A percentile compares a stretch with the other conserved stretches of the same genome.
These are phyloP conservation scores for Rugosomyces carneus DNA, from an alignment of 1,284 basidiomycete species.

Conservation along the genomic window DNA sequence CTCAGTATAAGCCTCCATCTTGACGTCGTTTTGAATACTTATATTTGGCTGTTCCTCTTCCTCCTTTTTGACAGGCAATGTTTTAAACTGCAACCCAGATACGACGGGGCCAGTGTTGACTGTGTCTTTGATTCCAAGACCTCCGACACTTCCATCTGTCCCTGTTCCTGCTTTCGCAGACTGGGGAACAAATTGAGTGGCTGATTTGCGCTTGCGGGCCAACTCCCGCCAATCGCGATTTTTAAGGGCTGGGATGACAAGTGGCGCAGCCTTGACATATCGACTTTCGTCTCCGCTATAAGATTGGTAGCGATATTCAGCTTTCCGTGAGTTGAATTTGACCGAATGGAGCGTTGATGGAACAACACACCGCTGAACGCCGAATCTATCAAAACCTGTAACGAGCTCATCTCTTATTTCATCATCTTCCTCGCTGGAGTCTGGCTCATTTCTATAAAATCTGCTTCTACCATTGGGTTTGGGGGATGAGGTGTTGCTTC, in stretches of 20 bases:
- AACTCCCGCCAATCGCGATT: constrained; percentile 86
- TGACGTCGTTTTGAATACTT: constrained; percentile 20
- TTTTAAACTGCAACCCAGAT: constrained; percentile 53
- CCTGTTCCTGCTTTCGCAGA: constrained; percentile 58
- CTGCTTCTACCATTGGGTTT: constrained; percentile 23
- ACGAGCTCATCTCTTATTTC: constrained; percentile 62
- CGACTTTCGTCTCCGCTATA: constrained; percentile 40
- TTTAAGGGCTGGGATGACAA: constrained; percentile 78
- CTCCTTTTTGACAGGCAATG: constrained; percentile 17
- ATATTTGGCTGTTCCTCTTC: constrained; percentile 20
- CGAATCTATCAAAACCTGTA: constrained; percentile 63
- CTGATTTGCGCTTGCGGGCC: constrained; percentile 49
- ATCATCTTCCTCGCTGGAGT: constrained; percentile 56
- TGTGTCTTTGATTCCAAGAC: constrained; percentile 62
- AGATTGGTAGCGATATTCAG: constrained; percentile 20
- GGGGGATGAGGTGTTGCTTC: constrained; percentile 39
- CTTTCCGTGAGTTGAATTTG: constrained; percentile 63
- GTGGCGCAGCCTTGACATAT: constrained; percentile 48
- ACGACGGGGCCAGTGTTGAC: constrained; percentile 67
- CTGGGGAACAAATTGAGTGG: constrained; percentile 57
- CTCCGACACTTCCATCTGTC: constrained; percentile 73
- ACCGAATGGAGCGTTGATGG: constrained; percentile 21
- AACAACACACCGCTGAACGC: constrained; percentile 70
- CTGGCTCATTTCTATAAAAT: constrained; percentile 29
- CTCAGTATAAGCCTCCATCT: constrained; percentile 27